Conservation (phyloP, 1,139 yeast genomes). For the Candida labiduridarum region DNA sequence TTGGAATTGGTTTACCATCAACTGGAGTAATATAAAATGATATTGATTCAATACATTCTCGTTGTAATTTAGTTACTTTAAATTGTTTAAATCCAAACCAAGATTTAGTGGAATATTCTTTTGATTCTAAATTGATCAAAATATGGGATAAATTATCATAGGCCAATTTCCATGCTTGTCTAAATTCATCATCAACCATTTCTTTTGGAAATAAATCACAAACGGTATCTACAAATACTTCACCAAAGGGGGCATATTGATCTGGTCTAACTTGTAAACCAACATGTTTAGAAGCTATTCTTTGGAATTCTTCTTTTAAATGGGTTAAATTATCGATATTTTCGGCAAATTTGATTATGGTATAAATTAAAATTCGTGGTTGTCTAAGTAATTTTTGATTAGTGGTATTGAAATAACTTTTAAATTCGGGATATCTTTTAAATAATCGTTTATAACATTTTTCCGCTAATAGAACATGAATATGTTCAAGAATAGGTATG, state of each 20-base stretch:
- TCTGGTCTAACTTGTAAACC: conserved; percentile 64
- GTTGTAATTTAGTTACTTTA: conserved; percentile 40
- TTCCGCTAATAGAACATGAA: conserved; percentile 58
- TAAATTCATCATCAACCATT: conserved; percentile 56
- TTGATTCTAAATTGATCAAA: conserved; percentile 59
- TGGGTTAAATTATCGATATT: conserved; percentile 62
- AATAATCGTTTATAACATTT: conserved; percentile 61
- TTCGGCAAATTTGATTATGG: conserved; percentile 63
- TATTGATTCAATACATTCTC: conserved; percentile 51
- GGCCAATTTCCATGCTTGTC: conserved; percentile 67
- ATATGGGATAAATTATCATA: conserved; percentile 64
- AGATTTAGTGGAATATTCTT: conserved; percentile 43
- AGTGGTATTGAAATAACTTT: conserved; percentile 59
- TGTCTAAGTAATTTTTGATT: conserved; percentile 60
- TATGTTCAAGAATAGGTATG: conserved; percentile 57
- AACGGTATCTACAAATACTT: conserved; percentile 55
- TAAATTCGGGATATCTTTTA: conserved; percentile 51
- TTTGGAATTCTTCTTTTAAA: conserved; percentile 54
- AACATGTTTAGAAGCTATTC: conserved; percentile 67
- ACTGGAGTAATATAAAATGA: conserved; percentile 56
- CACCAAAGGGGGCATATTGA: conserved; percentile 68
- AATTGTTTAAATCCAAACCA: conserved; percentile 64
- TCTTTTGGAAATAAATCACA: conserved; percentile 55
- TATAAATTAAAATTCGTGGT: conserved; percentile 65
- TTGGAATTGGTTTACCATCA: conserved; percentile 37